Evolutionary conservation across 495 filamentous ascomycete species (phyloP), one percentile per base, ranked within the genome.

Genomic region (Aspergillus hancockii): DNA sequence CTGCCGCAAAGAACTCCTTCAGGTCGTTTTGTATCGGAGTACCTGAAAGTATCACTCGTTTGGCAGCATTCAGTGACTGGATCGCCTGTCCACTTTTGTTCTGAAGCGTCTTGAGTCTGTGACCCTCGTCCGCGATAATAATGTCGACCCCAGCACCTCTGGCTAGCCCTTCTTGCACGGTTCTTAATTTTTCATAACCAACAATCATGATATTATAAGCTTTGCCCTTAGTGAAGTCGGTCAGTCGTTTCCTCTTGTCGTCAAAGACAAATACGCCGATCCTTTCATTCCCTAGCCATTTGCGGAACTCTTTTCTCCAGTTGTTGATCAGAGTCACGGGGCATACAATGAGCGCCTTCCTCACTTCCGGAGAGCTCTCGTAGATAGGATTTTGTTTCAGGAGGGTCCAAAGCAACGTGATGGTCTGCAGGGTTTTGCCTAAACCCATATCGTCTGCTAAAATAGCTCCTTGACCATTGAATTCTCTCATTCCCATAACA

Each of bases 391-490:
- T 92, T 71, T 93, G 90, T 71, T 91, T 92, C 50, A 93, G 65
- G 34, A 93, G 71, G 2, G 90, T 93, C 90, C 90, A 93, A 22
- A 93, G 62, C 28, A 93, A 69, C 0, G 90, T 78, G 57, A 93
- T 92, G 0, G 88, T 91, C 71, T 92, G 90, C 38, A 92, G 66
- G 5, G 90, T 92, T 65, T 93, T 93, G 13, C 90, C 90, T 9
- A 93, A 64, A 3, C 90, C 90, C 90, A 93, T 93, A 61, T 92
- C 90, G 65, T 93, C 90, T 4, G 90, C 90, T 31, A 93, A 73
- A 54, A 93, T 88, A 3, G 88, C 89, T 12, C 90, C 90, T 66
- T 88, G 83, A 0, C 90, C 89, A 60, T 86, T 85, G 61, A 84
- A 90, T 28, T 76, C 68, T 43, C 87, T 77, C 81, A 91, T 83